A percentile compares a stretch with the other conserved stretches of the same genome.
phyloP scores from a whole-genome alignment of 164 flowering plant genomes.

The Umbellularia californica region DNA sequence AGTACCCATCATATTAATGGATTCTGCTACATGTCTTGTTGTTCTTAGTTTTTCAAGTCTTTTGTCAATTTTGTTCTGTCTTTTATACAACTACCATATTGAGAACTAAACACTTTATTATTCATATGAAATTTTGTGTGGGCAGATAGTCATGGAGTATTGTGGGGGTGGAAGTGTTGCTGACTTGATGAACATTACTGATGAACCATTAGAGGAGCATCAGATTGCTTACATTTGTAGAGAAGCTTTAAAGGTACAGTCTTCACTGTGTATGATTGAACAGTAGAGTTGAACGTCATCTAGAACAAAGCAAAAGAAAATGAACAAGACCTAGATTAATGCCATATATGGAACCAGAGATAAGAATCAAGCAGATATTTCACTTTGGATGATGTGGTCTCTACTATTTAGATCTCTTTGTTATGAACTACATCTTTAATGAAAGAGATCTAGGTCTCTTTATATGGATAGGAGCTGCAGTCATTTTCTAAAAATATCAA shows the following conservation, averaged over 20 bases:
- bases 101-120: not conserved
- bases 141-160: slow-evolving; percentile 99
- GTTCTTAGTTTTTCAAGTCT: not conserved
- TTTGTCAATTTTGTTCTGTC: no score
- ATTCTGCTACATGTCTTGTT: not conserved
- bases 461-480: no score
- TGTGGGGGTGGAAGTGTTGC: slow-evolving; percentile 99
- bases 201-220: slow-evolving; percentile 85
- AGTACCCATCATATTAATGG: not conserved
- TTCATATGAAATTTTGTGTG: not conserved
- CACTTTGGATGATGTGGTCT: no score
- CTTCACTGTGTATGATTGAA: not conserved
- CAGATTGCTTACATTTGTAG: slow-evolving; percentile 97
- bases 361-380: no score
- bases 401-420: no score
- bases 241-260: slow-evolving; percentile 86
- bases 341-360: no score
- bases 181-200: slow-evolving; percentile 87
- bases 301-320: no score
- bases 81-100: not conserved
- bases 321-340: no score
- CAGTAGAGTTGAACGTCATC: not conserved
- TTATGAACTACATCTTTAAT: no score
- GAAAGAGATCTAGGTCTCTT: no score
- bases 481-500: no score